Evolutionary conservation across 192 early-diverging fungal species (phyloP), one percentile per base, ranked within the genome.

Genomic region (Spizellomyces sp.): DNA sequence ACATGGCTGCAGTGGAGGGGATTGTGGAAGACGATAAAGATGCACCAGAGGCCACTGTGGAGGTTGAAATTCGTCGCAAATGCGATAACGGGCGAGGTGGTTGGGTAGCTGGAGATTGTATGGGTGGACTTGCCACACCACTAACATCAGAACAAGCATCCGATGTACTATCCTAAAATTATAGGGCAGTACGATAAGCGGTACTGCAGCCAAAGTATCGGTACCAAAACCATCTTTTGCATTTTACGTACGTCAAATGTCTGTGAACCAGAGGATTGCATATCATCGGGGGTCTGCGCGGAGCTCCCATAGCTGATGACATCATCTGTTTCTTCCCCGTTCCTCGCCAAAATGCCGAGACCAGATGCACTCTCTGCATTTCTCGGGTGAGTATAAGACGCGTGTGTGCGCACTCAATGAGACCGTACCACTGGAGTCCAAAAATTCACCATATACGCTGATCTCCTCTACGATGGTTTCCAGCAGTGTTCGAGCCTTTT

Each of bases 361-460:
- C 27, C 55, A 14, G 73, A 74, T 55, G 17, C 15, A 19, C 50
- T 73, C 44, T 15, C 27, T 64, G 27, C 36, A n/a, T 27, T 52
- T 43, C 42, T 48, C 19, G 15, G 48, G 4, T 15, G 17, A 19
- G 36, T 43, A 44, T 2, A 9, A 15, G 4, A 69, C 45, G 10
- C 36, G 47, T 58, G 27, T 4, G 42, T 36, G 27, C 27, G 27
- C 27, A 36, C 27, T 3, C 3, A 3, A 36, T 36, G 54, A n/a
- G 7, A 56, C 9, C 58, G 10, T 69, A 78, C 80, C 67, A 55
- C 58, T 60, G 8, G 62, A 41, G 5, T 75, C 69, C 45, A 75
- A 71, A 70, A 81, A 81, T 68, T 81, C 75, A 17, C 76, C 80
- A 54, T 78, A 81, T 3, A 81, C 47, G 6, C 69, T 22, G 22